A percentile compares a stretch with the other conserved stretches of the same genome.
Evolutionary conservation across 2,329 filamentous ascomycete genomes (phyloP).

Genomic region (Trichoderma asperellum): DNA sequence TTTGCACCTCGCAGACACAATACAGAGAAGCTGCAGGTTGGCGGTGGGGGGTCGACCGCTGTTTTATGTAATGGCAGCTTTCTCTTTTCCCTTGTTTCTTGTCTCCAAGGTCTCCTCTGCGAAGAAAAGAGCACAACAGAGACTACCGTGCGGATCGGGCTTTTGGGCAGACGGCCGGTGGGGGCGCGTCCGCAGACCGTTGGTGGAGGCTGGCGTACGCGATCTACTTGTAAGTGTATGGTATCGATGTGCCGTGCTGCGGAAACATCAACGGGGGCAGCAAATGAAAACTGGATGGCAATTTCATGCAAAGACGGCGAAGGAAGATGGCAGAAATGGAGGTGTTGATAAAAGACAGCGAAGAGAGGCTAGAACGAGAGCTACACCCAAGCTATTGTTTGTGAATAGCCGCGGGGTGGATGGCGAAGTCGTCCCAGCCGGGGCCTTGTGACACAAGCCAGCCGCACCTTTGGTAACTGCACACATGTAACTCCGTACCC

Average conservation of each 20-base stretch:
- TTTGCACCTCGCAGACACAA: not conserved
- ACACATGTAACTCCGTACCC: constrained; percentile 10
- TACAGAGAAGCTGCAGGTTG: not conserved
- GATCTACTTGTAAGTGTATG: constrained; percentile 1
- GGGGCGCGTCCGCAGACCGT: constrained; percentile 21
- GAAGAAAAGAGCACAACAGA: not conserved
- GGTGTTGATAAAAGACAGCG: not conserved
- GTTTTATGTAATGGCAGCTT: not conserved
- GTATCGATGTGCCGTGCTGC: not conserved
- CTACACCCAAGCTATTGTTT: constrained; percentile 13
- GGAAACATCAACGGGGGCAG: not conserved
- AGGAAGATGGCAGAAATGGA: not conserved
- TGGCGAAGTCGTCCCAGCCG: constrained; percentile 12
- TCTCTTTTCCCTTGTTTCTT: not conserved
- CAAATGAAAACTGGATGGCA: not conserved
- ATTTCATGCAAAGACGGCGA: not conserved
- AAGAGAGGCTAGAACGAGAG: not conserved
- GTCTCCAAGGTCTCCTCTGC: not conserved
- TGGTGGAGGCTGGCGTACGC: constrained; percentile 5
- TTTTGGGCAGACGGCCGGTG: constrained; percentile 12
- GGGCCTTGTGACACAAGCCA: constrained; percentile 21
- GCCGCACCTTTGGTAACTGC: not conserved
- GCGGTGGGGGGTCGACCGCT: not conserved
- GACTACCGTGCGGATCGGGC: constrained; percentile 12
- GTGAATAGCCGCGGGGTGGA: constrained; percentile 21